A percentile compares a stretch with the other conserved stretches of the same genome.
These are phyloP conservation scores for Pelargonium australe DNA, from an alignment of 441 rosid genomes.

Conservation along the genomic window DNA sequence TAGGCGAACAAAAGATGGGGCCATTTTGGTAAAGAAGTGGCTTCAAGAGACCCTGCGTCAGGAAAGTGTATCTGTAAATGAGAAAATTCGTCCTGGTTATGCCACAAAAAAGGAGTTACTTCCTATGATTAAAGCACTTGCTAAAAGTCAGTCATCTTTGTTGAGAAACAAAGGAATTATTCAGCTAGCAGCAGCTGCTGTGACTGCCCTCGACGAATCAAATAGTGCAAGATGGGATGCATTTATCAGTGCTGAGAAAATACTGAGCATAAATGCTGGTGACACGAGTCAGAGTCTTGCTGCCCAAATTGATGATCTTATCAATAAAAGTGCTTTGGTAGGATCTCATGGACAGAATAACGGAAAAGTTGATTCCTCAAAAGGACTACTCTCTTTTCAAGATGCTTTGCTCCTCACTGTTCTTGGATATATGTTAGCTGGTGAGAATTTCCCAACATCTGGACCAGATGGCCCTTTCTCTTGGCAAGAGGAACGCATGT, in stretches of 20 bases:
- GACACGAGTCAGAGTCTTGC: constrained; percentile 87
- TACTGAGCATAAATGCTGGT: constrained; percentile 72
- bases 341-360: constrained; percentile 40
- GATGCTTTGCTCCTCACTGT: constrained; percentile 70
- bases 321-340: constrained; percentile 57
- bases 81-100: constrained; percentile 63
- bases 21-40: constrained; percentile 80
- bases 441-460: constrained; percentile 89
- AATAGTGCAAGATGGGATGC: constrained; percentile 75
- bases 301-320: constrained; percentile 84
- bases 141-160: constrained; percentile 52
- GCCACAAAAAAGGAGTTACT: constrained; percentile 60
- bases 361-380: constrained; percentile 33
- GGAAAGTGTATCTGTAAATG: constrained; percentile 48
- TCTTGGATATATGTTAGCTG: constrained; percentile 81
- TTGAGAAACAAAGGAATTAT: constrained; percentile 74
- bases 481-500: constrained; percentile 94
- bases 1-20: constrained; percentile 78
- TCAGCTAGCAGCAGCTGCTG: constrained; percentile 71
- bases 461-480: constrained; percentile 85
- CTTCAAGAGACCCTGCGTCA: constrained; percentile 73
- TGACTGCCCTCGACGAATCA: constrained; percentile 56
- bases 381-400: constrained; percentile 56
- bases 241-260: constrained; percentile 78
- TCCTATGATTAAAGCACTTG: constrained; percentile 56